These are phyloP conservation scores for Penicillium occitanis DNA, from an alignment of 2,329 filamentous ascomycete genomes.

Conservation along the genomic window DNA sequence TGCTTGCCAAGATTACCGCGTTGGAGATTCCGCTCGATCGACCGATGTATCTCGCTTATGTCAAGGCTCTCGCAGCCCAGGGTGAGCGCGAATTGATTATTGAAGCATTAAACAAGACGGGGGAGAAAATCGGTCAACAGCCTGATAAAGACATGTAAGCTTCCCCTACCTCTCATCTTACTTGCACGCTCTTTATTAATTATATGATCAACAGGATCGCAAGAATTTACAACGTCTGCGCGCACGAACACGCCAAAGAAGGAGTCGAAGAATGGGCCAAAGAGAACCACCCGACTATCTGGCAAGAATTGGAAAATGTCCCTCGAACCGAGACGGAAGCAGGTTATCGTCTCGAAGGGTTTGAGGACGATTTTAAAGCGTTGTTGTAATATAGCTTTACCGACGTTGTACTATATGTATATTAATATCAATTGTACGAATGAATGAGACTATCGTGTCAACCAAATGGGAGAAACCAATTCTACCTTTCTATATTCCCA, in stretches of 20 bases:
- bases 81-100: slow-evolving; percentile 68
- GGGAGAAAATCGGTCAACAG: slow-evolving; percentile 63
- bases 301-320: slow-evolving; percentile 62
- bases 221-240: slow-evolving; percentile 72
- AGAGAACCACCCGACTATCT: slow-evolving; percentile 65
- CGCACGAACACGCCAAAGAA: slow-evolving; percentile 63
- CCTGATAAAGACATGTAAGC: slow-evolving; percentile 71
- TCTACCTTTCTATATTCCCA: too few species aligned
- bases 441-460: neutral
- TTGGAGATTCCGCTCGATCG: slow-evolving; percentile 79
- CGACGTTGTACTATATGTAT: neutral
- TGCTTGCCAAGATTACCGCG: slow-evolving; percentile 56
- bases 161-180: slow-evolving; percentile 1
- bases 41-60: slow-evolving; percentile 72
- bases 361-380: slow-evolving; percentile 19
- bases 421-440: neutral
- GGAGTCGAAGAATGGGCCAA: slow-evolving; percentile 74
- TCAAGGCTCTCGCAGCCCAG: slow-evolving; percentile 72
- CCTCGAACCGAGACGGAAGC: slow-evolving; percentile 37
- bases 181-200: neutral
- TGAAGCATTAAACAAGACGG: slow-evolving; percentile 65
- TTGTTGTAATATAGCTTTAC: neutral
- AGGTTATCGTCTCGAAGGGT: slow-evolving; percentile 34
- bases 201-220: slow-evolving; percentile 58
- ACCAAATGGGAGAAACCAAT: neutral